phyloP scores from a whole-genome alignment of 2,329 filamentous ascomycete species.

The Calonectria multiphialidica region DNA sequence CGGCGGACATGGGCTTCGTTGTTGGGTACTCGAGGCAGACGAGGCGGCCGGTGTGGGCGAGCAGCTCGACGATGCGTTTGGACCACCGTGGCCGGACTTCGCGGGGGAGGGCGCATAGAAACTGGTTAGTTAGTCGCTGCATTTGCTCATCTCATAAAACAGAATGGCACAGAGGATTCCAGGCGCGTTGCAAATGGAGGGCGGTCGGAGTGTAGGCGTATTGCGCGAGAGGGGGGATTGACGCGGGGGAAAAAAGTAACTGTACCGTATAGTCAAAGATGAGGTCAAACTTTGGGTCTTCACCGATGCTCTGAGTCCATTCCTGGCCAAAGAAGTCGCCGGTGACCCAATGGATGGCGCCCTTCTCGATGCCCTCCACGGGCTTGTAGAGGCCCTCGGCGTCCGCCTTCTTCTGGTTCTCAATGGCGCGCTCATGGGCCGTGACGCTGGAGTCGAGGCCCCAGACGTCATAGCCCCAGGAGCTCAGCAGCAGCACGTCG shows the following conservation, averaged over 20 bases:
- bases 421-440: slow-evolving; percentile 59
- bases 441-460: slow-evolving; percentile 76
- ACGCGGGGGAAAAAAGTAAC: slow-evolving; percentile 1
- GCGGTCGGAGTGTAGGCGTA: slow-evolving; percentile 5
- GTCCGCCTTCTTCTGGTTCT: slow-evolving; percentile 54
- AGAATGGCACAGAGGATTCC: neutral
- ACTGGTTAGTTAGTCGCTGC: slow-evolving; percentile 55
- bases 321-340: slow-evolving; percentile 77
- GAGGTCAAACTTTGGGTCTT: slow-evolving; percentile 70
- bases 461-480: slow-evolving; percentile 81
- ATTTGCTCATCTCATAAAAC: slow-evolving; percentile 1
- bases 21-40: slow-evolving; percentile 84
- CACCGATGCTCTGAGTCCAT: slow-evolving; percentile 61
- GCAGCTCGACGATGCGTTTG: slow-evolving; percentile 61
- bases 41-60: slow-evolving; percentile 63
- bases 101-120: slow-evolving; percentile 72
- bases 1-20: slow-evolving; percentile 72
- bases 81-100: slow-evolving; percentile 66
- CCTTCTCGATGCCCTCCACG: slow-evolving; percentile 55
- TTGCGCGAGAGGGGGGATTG: too few relatives aligned
- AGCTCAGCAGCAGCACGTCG: slow-evolving; percentile 81
- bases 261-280: slow-evolving; percentile 73
- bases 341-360: slow-evolving; percentile 65
- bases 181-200: neutral
- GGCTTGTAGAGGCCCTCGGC: slow-evolving; percentile 58